Evolutionary conservation across 805 yeast species (phyloP).

Genomic region (Kodamaea nitidulidarum): DNA sequence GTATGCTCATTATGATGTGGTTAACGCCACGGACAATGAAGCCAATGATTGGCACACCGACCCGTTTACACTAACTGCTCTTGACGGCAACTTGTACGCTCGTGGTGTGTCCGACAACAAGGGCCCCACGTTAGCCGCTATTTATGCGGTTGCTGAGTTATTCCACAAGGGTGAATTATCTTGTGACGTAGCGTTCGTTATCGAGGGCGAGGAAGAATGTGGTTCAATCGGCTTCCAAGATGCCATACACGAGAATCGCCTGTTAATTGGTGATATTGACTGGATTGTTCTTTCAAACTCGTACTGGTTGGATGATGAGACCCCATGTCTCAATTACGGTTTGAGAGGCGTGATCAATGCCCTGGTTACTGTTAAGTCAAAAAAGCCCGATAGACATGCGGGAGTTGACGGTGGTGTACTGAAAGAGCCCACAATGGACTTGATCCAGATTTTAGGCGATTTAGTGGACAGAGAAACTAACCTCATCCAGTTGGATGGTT

Average conservation of each 20-base stretch:
- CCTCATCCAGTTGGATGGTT: constrained; percentile 59
- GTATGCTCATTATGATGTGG: constrained; percentile 97
- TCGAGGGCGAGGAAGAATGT: constrained; percentile 95
- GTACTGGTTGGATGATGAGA: constrained; percentile 85
- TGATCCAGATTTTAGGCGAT: constrained; percentile 66
- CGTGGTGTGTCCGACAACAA: constrained; percentile 94
- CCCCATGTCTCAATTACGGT: constrained; percentile 93
- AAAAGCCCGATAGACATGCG: constrained; percentile 85
- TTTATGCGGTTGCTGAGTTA: constrained; percentile 80
- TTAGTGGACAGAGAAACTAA: constrained; percentile 46
- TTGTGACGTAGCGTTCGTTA: constrained; percentile 73
- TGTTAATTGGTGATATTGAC: constrained; percentile 67
- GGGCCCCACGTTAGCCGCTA: constrained; percentile 86
- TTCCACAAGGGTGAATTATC: constrained; percentile 46
- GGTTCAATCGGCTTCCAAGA: constrained; percentile 84
- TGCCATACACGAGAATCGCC: constrained; percentile 50
- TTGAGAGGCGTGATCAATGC: constrained; percentile 87
- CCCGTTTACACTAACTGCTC: constrained; percentile 72
- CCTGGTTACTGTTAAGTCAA: constrained; percentile 64
- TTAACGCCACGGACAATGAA: constrained; percentile 60
- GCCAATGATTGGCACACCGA: constrained; percentile 64
- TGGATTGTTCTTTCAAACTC: constrained; percentile 90
- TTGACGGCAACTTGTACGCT: constrained; percentile 82
- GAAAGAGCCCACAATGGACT: constrained; percentile 84
- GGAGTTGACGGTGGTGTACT: constrained; percentile 95